Evolutionary conservation across 257 asterid genomes (phyloP).

Genomic region (Fraxinus excelsior): DNA sequence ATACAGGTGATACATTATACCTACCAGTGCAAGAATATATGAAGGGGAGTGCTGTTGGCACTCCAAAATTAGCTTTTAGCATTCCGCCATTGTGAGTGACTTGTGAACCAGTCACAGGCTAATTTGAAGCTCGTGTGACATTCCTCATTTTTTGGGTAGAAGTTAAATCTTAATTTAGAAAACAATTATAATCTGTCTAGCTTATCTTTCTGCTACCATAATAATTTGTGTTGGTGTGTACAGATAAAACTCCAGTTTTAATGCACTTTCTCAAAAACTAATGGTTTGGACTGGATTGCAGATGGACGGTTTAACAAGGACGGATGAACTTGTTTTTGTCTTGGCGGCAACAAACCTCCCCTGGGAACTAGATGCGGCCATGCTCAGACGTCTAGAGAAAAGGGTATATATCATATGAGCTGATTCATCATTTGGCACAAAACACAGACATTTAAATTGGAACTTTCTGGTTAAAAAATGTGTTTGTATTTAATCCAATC

Average conservation of each 20-base stretch:
- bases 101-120: not conserved
- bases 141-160: not conserved
- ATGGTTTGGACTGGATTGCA: constrained; percentile 57
- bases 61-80: not conserved
- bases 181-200: not conserved
- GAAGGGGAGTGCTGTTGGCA: not conserved
- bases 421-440: constrained; percentile 1
- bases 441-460: not conserved
- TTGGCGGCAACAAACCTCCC: constrained; percentile 99
- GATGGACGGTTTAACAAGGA: constrained; percentile 97
- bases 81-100: not conserved
- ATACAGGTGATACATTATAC: constrained; percentile 67
- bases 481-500: not conserved
- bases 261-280: constrained; percentile 17
- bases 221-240: constrained; percentile 7
- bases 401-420: constrained; percentile 51
- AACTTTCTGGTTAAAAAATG: not conserved
- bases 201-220: constrained; percentile 7
- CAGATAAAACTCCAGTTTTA: constrained; percentile 5
- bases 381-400: constrained; percentile 99
- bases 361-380: constrained; percentile 98
- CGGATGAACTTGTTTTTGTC: constrained; percentile 95
- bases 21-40: constrained; percentile 20
- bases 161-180: not conserved
- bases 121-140: not conserved